phyloP scores from a whole-genome alignment of 805 yeast species.

The Sugiyamaella smithiae region DNA sequence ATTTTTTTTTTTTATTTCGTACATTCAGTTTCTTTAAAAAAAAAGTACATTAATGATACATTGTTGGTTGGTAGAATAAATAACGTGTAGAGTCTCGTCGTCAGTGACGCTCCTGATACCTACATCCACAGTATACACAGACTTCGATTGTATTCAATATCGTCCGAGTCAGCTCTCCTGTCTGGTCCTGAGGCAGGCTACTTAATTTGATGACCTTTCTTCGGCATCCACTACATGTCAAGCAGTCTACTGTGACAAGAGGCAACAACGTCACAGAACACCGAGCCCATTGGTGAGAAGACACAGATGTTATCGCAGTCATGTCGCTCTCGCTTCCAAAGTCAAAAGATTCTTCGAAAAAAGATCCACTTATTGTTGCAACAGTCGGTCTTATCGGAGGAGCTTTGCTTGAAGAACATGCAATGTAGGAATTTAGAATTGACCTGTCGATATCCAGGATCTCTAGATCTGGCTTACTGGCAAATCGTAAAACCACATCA shows the following conservation, averaged over 20 bases:
- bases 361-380: constrained; percentile 18
- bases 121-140: constrained; percentile 31
- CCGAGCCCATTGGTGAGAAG: constrained; percentile 34
- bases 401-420: not conserved
- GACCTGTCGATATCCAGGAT: not conserved
- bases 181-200: constrained; percentile 7
- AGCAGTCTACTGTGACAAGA: constrained; percentile 25
- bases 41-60: too few species aligned
- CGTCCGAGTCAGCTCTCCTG: constrained; percentile 13
- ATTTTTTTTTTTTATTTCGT: too few species aligned
- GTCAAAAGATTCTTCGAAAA: constrained; percentile 24
- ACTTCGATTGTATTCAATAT: constrained; percentile 27
- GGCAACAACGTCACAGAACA: constrained; percentile 37
- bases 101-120: too few species aligned
- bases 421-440: not conserved
- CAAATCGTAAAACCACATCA: not conserved
- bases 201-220: constrained; percentile 20
- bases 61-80: too few species aligned
- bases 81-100: too few species aligned
- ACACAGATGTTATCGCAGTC: constrained; percentile 24
- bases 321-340: constrained; percentile 12
- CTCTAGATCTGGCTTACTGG: not conserved
- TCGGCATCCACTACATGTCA: constrained; percentile 31
- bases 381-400: not conserved
- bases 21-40: too few species aligned